These are phyloP conservation scores for Trypanosoma conorhini DNA, from an alignment of 208 protist genomes.

Conservation along the genomic window DNA sequence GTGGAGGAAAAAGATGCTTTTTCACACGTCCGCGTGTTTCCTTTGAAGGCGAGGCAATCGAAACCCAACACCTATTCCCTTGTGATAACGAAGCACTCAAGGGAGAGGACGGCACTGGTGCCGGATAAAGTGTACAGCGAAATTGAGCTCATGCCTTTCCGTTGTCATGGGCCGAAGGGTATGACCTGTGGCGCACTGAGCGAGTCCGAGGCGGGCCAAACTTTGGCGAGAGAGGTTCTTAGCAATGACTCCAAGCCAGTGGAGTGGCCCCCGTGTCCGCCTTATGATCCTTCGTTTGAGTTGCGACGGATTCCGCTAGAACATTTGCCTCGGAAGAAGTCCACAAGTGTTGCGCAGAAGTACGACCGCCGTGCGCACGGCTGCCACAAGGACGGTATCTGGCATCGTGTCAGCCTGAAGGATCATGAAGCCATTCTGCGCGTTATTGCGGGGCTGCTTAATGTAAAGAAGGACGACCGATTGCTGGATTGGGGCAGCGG, in stretches of 20 bases:
- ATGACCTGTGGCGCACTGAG: neutral
- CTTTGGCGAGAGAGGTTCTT: no score
- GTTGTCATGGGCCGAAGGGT: constrained; percentile 4
- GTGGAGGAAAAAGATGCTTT: constrained; percentile 31
- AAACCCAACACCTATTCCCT: constrained; percentile 37
- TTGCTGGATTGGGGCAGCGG: constrained; percentile 38
- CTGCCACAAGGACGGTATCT: constrained; percentile 28
- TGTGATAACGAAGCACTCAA: constrained; percentile 30
- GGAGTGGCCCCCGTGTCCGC: constrained; percentile 27
- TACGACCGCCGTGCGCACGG: constrained; percentile 36
- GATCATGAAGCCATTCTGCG: constrained; percentile 28
- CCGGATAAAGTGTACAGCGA: constrained; percentile 10
- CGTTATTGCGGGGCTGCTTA: constrained; percentile 22
- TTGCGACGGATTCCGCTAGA: constrained; percentile 32
- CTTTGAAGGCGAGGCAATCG: constrained; percentile 27
- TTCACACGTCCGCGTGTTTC: constrained; percentile 24
- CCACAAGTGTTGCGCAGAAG: constrained; percentile 33
- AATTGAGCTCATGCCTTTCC: constrained; percentile 13
- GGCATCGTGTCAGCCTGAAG: constrained; percentile 27
- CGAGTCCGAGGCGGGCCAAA: neutral
- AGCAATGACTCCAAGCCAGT: neutral
- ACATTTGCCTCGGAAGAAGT: constrained; percentile 31
- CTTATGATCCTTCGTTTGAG: constrained; percentile 27
- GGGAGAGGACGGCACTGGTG: neutral
- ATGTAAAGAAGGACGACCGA: constrained; percentile 5